Evolutionary conservation across 345 rosid genomes (phyloP), one percentile per base, ranked within the genome.

Genomic region (Hirschfeldia incana): DNA sequence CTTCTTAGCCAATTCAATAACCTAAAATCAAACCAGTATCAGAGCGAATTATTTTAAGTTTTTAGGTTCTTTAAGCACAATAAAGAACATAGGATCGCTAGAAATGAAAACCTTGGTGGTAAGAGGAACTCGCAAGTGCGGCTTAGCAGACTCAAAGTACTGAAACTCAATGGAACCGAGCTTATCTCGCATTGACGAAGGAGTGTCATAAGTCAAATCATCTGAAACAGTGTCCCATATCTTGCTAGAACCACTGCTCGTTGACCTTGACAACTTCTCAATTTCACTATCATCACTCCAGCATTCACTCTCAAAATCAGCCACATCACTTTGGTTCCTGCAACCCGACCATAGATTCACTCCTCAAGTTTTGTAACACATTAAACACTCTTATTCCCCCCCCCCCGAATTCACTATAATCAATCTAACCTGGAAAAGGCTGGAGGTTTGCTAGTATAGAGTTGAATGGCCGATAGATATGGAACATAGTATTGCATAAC

Each of bases 391-490:
- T 10, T 15, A 46, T 68, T 11, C 16, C 13, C 33, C 36, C 30
- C 33, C 26, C 7, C 55, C n/a, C 4, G 32, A 12, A 1, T 8
- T 6, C 11, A 30, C 3, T 9, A 13, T 9, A 65, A 46, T 1
- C 27, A 33, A 51, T 13, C 39, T 27, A 73, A 91, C 97, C 94
- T 88, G 77, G 86, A 81, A 66, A 80, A 30, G 5, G 80, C 36
- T 49, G 82, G 11, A 49, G 85, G 49, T 83, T 85, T 85, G 73
- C 78, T 79, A 46, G 89, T 85, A 77, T 81, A 92, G 17, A 92
- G 80, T 70, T 92, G 97, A 53, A 90, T 83, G 64, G 92, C 97
- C 0, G 96, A 92, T 4, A 92, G 83, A 70, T 88, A 91, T 11
- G 97, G 96, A 27, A 84, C 91, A 66, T 77, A 91, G 73, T 89